These are phyloP conservation scores for Helianthus annuus DNA, from an alignment of 129 eudicot genomes.

Conservation along the genomic window HanXRQr2.0-SUNRISE NC_035448.2:22786345-22786844, in stretches of 20 bases:
- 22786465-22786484: slow-evolving; percentile 89
- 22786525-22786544: slow-evolving; percentile 95
- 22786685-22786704: slow-evolving; percentile 98
- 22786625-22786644: slow-evolving; percentile 79
- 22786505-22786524: slow-evolving; percentile 97
- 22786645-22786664: slow-evolving; percentile 94
- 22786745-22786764: slow-evolving; percentile 98
- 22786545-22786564: slow-evolving; percentile 64
- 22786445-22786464: slow-evolving; percentile 89
- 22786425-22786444: background rate
- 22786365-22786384: too few species aligned
- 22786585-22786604: slow-evolving; percentile 79
- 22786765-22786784: slow-evolving; percentile 23
- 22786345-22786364: too few species aligned
- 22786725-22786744: slow-evolving; percentile 97
- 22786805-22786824: background rate
- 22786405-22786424: too few species aligned
- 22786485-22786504: slow-evolving; percentile 76
- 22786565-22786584: slow-evolving; percentile 83
- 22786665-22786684: slow-evolving; percentile 77
- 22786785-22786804: background rate
- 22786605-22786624: slow-evolving; percentile 92
- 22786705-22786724: slow-evolving; percentile 75
- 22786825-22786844: too few species aligned
- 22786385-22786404: too few species aligned